Percentiles rank a stretch among this genome's conserved stretches.
These are phyloP conservation scores for Pleomassaria siparia DNA, from an alignment of 2,329 filamentous ascomycete genomes.

Conservation along the genomic window DNA sequence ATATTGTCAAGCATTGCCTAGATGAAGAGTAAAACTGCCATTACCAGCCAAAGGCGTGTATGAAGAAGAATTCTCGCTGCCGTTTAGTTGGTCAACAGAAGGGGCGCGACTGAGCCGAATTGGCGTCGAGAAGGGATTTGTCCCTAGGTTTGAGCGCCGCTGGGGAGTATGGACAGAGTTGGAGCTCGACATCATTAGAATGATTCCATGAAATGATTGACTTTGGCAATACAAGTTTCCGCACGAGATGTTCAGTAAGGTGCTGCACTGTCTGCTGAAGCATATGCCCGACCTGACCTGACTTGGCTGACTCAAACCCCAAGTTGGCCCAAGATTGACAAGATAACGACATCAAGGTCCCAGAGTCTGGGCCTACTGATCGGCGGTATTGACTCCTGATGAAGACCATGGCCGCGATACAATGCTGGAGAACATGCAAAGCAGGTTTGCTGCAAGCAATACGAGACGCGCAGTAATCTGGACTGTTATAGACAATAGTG, in stretches of 20 bases:
- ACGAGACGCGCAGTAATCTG: constrained; percentile 1
- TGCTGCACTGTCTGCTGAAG: constrained; percentile 4
- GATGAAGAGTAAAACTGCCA: constrained; percentile 5
- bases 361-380: constrained; percentile 2
- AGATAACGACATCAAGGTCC: not conserved
- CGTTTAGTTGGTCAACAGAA: constrained; percentile 16
- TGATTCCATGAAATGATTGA: constrained; percentile 7
- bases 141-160: constrained; percentile 13
- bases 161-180: constrained; percentile 21
- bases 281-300: not conserved
- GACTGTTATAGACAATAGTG: constrained; percentile 1
- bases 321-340: not conserved
- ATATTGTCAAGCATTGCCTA: not conserved
- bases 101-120: constrained; percentile 22
- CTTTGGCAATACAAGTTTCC: constrained; percentile 1
- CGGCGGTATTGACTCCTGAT: constrained; percentile 3
- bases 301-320: not conserved
- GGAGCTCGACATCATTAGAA: constrained; percentile 17
- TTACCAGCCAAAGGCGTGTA: constrained; percentile 13
- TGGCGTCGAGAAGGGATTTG: constrained; percentile 26
- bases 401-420: constrained; percentile 1
- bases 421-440: constrained; percentile 1
- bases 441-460: constrained; percentile 8
- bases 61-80: constrained; percentile 12
- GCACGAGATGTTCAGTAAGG: constrained; percentile 5